phyloP scores from a whole-genome alignment of 129 eudicot species.

The Centella asiatica region DNA sequence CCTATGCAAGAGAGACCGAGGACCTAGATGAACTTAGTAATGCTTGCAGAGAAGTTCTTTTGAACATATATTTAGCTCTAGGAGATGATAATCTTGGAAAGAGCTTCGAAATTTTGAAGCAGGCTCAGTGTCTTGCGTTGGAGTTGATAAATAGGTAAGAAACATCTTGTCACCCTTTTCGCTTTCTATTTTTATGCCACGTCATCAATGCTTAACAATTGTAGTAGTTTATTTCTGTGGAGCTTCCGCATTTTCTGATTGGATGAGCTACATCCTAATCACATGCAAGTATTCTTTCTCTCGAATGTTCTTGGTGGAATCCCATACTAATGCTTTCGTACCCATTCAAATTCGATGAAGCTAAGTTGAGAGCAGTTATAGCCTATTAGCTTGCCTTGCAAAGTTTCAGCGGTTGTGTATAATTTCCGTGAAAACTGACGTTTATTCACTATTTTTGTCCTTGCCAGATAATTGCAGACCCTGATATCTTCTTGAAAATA shows the following conservation, averaged over 20 bases:
- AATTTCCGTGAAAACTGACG: neutral
- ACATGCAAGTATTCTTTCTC: neutral
- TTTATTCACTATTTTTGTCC: neutral
- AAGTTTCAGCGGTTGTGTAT: neutral
- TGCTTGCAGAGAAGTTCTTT: constrained; percentile 23
- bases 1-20: constrained; percentile 3
- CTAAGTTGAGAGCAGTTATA: too few relatives aligned
- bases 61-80: constrained; percentile 29
- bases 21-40: constrained; percentile 14
- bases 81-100: constrained; percentile 32
- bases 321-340: neutral
- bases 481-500: neutral
- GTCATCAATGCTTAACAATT: neutral
- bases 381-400: too few relatives aligned
- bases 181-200: neutral
- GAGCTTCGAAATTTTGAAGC: constrained; percentile 32
- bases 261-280: neutral
- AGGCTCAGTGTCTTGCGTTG: constrained; percentile 47
- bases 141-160: constrained; percentile 34
- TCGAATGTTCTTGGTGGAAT: neutral
- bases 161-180: neutral
- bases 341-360: neutral
- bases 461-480: neutral
- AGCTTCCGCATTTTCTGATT: neutral
- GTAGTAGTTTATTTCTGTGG: neutral